Percentiles rank a stretch among this genome's conserved stretches.
Evolutionary conservation across 139 green algal species (phyloP).

Genomic region (Pseudopediastrum boryanum): DNA sequence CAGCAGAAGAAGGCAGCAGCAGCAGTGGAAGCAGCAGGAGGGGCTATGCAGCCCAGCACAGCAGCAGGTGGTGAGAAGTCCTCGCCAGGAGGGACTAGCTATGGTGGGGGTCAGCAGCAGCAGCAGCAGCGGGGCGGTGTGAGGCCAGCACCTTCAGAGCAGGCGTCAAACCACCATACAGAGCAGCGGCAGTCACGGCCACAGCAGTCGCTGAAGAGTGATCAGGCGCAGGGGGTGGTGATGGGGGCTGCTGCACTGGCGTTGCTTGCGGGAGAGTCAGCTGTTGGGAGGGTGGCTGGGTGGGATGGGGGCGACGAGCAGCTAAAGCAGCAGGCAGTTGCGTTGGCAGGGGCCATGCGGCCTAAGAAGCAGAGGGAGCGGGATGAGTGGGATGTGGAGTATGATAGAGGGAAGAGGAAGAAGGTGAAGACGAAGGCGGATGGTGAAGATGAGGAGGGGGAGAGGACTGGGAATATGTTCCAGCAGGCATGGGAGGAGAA

Average conservation of each 20-base stretch:
- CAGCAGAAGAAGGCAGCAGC: not conserved
- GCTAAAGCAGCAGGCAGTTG: not conserved
- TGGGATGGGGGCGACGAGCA: constrained; percentile 27
- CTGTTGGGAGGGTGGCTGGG: not conserved
- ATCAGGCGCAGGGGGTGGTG: not conserved
- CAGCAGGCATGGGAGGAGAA: constrained; percentile 24
- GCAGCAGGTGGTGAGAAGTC: too few species aligned
- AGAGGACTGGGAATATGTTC: constrained; percentile 34
- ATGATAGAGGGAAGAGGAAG: constrained; percentile 62
- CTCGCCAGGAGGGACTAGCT: too few species aligned
- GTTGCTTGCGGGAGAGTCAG: not conserved
- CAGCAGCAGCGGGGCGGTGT: not conserved
- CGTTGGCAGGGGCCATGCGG: not conserved
- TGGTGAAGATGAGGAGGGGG: constrained; percentile 17
- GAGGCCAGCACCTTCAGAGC: too few species aligned
- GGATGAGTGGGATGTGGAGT: constrained; percentile 70
- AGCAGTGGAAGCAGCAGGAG: not conserved
- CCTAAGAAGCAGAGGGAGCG: constrained; percentile 31
- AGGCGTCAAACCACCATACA: constrained; percentile 1
- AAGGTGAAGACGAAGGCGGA: constrained; percentile 53
- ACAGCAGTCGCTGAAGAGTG: not conserved
- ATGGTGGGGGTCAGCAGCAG: constrained; percentile 20
- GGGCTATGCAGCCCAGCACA: not conserved
- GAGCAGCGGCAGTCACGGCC: not conserved
- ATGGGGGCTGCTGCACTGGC: constrained; percentile 23